Base-by-base conservation (phyloP, 2,329 filamentous ascomycete genomes). In the Cordyceps farinosa region DNA sequence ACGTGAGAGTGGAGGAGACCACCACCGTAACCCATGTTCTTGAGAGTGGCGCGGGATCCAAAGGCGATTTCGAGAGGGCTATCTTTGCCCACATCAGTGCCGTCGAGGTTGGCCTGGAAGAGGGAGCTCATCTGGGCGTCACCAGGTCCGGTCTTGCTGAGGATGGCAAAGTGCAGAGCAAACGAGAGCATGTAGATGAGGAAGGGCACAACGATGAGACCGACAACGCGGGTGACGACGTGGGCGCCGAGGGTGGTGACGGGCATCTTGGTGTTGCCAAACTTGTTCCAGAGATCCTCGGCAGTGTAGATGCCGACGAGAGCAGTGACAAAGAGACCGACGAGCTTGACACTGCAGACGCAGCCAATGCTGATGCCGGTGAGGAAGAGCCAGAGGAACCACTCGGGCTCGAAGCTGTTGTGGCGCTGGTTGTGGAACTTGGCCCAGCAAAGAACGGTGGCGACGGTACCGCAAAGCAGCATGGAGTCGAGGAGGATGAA, bases 61-160 rank as follows among this genome's bases (percentile, higher is more conserved):
- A 90, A 82, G 5, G 92, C 94, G 67, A 99, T 83, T 74, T 99
- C 95, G 17, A 99, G 84, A 29, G 96, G 95, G 72, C 93, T 97
- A 75, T 97, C 90, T 76, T 91, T 92, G 72, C 94, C 94, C 66
- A 99, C 94, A 67, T 96, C 90, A 11, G 94, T 98, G 32, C 95
- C 95, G 70, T 87, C 89, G 44, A 99, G 84, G 74, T 99, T 99
- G 54, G 96, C 95, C 76, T 99, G 95, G 85, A 99, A 99, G 57
- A 99, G 86, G 32, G 95, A 99, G 80, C 93, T 97, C 95, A 99
- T 99, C 78, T 99, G 95, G n/a, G 95, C 95, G 80, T 99, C 95
- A 61, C 95, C 95, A 8, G 96, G 95, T 27, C 95, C 95, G 70
- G 89, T 94, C 78, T 92, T 94, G 76, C 96, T 91, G 64, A 99